A percentile compares a stretch with the other conserved stretches of the same genome.
Evolutionary conservation across 441 rosid genomes (phyloP).

Genomic region (Populus trichocarpa): DNA sequence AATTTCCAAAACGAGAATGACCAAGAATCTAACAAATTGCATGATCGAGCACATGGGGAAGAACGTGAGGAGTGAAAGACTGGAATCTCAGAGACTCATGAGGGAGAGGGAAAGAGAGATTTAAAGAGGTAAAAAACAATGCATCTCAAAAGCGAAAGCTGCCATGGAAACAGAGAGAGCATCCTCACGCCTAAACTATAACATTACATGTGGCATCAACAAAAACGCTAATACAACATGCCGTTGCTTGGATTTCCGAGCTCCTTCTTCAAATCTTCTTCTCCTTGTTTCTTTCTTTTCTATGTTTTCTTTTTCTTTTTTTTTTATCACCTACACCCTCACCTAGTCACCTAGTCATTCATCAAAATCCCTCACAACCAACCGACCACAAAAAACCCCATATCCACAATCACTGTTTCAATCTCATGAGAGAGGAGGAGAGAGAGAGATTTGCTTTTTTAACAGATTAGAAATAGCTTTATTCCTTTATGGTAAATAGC

Average conservation of each 20-base stretch:
- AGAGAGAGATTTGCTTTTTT: constrained; percentile 32
- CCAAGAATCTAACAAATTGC: constrained; percentile 24
- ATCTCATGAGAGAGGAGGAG: constrained; percentile 5
- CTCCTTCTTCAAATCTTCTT: constrained; percentile 9
- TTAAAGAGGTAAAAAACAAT: constrained; percentile 14
- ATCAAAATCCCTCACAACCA: not conserved
- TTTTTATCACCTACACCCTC: not conserved
- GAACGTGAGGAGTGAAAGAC: constrained; percentile 34
- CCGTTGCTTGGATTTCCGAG: constrained; percentile 33
- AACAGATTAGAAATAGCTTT: constrained; percentile 37
- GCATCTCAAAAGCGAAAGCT: constrained; percentile 51
- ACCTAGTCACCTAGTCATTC: constrained; percentile 9
- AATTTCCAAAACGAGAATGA: constrained; percentile 5
- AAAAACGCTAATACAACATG: not conserved
- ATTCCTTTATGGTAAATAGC: constrained; percentile 38
- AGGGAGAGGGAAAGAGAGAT: not conserved
- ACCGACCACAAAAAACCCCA: constrained; percentile 19
- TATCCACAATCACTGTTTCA: constrained; percentile 14
- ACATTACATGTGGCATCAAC: constrained; percentile 28
- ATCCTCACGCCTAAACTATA: constrained; percentile 33
- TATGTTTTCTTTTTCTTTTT: not conserved
- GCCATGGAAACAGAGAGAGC: constrained; percentile 43
- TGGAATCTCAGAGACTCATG: constrained; percentile 31
- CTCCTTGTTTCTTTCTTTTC: not conserved
- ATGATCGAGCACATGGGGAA: constrained; percentile 46